Conservation (phyloP, 768 basidiomycete genomes). For the Hericium alpestre region DNA sequence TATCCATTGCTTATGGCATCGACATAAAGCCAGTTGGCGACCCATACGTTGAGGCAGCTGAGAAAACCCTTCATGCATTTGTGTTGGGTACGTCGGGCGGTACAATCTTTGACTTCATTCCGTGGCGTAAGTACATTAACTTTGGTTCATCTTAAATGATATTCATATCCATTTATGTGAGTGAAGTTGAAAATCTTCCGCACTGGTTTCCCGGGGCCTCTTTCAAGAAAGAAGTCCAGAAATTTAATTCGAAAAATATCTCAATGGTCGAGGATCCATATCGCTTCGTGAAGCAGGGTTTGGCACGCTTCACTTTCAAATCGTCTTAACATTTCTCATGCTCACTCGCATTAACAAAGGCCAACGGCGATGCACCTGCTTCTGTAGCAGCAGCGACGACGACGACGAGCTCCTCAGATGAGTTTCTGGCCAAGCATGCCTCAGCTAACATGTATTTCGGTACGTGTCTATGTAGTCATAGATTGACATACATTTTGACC, state of each 20-base stretch:
- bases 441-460: background rate
- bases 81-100: background rate
- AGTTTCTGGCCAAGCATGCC: slow-evolving; percentile 8
- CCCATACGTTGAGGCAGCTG: background rate
- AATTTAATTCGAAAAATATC: background rate
- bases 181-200: background rate
- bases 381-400: slow-evolving; percentile 1
- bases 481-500: background rate
- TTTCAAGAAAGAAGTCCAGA: background rate
- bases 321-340: background rate
- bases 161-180: background rate
- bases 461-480: background rate
- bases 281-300: background rate
- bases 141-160: background rate
- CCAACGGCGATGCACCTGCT: background rate
- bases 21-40: background rate
- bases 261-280: background rate
- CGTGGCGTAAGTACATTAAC: background rate
- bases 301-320: background rate
- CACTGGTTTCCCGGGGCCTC: background rate
- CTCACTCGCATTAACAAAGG: no score
- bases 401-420: slow-evolving; percentile 7
- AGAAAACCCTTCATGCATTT: background rate
- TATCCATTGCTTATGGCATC: no score
- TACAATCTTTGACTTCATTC: background rate